phyloP scores from a whole-genome alignment of 768 basidiomycete species.

The Galerina sulciceps region DNA sequence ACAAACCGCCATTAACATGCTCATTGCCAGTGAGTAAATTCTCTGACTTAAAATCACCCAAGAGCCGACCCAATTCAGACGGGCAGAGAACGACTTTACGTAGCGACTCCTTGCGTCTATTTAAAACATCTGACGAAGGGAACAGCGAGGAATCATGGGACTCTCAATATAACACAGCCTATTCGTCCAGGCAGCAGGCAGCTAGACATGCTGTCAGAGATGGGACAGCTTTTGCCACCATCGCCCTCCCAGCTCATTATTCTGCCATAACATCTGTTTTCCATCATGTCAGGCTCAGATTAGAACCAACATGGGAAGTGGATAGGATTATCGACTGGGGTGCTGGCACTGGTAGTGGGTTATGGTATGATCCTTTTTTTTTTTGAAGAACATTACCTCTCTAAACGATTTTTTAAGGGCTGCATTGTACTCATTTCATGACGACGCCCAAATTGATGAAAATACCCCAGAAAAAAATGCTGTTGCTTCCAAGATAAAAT shows the following conservation, averaged over 20 bases:
- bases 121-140: conserved; percentile 39
- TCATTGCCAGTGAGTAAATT: conserved; percentile 62
- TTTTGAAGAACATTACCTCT: conserved; percentile 1
- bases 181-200: conserved; percentile 64
- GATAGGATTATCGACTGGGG: conserved; percentile 84
- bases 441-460: conserved; percentile 22
- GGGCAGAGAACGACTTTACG: conserved; percentile 68
- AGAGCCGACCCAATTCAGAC: conserved; percentile 39
- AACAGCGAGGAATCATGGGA: conserved; percentile 52
- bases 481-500: conserved; percentile 53
- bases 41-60: conserved; percentile 3
- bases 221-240: conserved; percentile 82
- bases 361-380: conserved; percentile 61
- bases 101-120: conserved; percentile 74
- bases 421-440: conserved; percentile 65
- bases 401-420: conserved; percentile 52
- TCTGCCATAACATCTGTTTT: conserved; percentile 80
- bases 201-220: conserved; percentile 67
- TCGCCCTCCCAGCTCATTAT: conserved; percentile 87
- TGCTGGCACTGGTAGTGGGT: conserved; percentile 77
- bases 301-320: conserved; percentile 65
- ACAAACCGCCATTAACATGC: conserved; percentile 60
- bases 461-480: conserved; percentile 40
- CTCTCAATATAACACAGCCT: conserved; percentile 55
- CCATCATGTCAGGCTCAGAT: conserved; percentile 62